Evolutionary conservation across 306 rosid species (phyloP), one percentile per base, ranked within the genome.

Genomic region (Elaeagnus macrophylla): DNA sequence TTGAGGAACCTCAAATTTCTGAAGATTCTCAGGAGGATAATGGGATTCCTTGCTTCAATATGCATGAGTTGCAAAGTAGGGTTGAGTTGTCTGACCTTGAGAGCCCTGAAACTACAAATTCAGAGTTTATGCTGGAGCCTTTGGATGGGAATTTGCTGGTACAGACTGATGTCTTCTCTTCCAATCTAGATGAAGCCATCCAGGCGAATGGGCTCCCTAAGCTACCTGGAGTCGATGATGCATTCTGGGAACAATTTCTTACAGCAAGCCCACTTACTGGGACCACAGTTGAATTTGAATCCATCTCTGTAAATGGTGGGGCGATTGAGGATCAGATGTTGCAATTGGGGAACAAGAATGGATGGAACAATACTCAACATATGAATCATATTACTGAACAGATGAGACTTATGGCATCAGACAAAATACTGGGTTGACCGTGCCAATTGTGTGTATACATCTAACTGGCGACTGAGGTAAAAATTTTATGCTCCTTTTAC

Each of bases 161-260:
- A 41, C 79, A 81, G 41, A 46, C 65, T 43, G 75, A 67, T 53
- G 57, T 40, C 39, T 70, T 70, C 59, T 69, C 83, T 39, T 67
- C 82, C n/a, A 74, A 74, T 60, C 37, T 59, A 15, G 71, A 68
- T 19, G 67, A 51, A 36, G 61, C 61, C 6, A 62, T 56, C 19
- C 35, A 12, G 25, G 54, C 52, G 37, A 79, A 77, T 60, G 89
- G 52, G 62, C 42, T 65, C 59, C 60, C 83, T 47, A 73, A 66
- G 66, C 89, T 86, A 46, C 84, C 86, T 5, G 73, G 80, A 49
- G 78, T 86, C 19, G 60, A 57, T 50, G 93, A 83, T 67, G 80
- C 64, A 37, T 83, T 86, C 63, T 86, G 95, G 95, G 95, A 86
- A 46, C 73, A 73, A 40, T 76, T 81, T 73, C 68, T 83, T 1